Evolutionary conservation across 2,329 filamentous ascomycete species (phyloP).

Genomic region (Acephala macrosclerotiorum): DNA sequence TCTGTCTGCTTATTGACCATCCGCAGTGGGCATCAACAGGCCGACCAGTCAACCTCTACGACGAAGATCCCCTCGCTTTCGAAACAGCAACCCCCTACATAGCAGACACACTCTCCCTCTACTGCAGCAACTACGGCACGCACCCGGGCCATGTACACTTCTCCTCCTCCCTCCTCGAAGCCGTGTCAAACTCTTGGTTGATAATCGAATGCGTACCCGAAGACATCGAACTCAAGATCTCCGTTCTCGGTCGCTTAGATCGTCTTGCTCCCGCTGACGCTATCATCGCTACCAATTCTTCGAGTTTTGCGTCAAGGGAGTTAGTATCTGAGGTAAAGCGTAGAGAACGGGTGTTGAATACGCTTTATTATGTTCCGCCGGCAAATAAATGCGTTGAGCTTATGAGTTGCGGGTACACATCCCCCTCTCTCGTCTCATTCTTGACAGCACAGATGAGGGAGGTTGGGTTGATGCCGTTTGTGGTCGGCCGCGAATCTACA

Average conservation of each 20-base stretch:
- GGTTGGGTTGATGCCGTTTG: conserved; percentile 47
- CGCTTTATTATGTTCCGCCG: conserved; percentile 49
- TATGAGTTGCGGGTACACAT: conserved; percentile 47
- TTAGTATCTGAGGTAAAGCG: conserved; percentile 48
- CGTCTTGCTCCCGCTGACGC: conserved; percentile 43
- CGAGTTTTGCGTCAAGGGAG: conserved; percentile 52
- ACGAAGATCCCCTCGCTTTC: conserved; percentile 49
- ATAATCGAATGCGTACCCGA: conserved; percentile 53
- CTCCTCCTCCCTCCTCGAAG: conserved; percentile 32
- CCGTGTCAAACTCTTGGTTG: conserved; percentile 43
- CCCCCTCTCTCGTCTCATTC: conserved; percentile 41
- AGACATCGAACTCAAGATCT: conserved; percentile 49
- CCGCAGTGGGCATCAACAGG: conserved; percentile 44
- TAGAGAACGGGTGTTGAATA: conserved; percentile 48
- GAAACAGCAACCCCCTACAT: conserved; percentile 50
- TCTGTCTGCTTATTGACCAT: neutral
- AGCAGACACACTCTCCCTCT: conserved; percentile 42
- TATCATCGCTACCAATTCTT: conserved; percentile 56
- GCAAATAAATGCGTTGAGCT: conserved; percentile 45
- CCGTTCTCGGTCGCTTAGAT: conserved; percentile 50
- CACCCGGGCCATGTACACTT: conserved; percentile 26
- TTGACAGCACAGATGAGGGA: conserved; percentile 41
- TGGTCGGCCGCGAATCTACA: conserved; percentile 45
- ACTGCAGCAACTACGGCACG: conserved; percentile 24
- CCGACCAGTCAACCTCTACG: conserved; percentile 51